These are phyloP conservation scores for Scutellaria baicalensis DNA, from an alignment of 257 asterid species.

Conservation along the genomic window DNA sequence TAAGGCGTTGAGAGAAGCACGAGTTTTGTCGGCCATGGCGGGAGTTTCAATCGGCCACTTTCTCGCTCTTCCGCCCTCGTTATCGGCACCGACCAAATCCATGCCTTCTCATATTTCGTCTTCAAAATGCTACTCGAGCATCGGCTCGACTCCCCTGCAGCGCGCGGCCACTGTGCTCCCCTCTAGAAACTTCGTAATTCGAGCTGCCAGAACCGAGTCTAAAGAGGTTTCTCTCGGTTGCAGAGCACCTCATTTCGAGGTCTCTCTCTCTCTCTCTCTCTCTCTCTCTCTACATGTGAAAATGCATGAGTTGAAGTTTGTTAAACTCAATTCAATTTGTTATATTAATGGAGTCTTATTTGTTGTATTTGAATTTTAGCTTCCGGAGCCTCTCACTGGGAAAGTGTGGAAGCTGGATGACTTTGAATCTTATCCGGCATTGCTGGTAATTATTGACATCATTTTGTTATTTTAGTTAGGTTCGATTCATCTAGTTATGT, in stretches of 20 bases:
- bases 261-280: neutral
- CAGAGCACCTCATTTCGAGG: slow-evolving; percentile 88
- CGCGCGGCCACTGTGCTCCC: slow-evolving; percentile 20
- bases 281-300: neutral
- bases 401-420: slow-evolving; percentile 73
- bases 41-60: slow-evolving; percentile 36
- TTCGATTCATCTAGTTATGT: neutral
- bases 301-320: neutral
- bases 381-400: slow-evolving; percentile 86
- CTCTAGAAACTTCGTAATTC: slow-evolving; percentile 46
- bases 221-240: slow-evolving; percentile 59
- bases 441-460: slow-evolving; percentile 44
- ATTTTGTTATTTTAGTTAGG: neutral
- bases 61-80: slow-evolving; percentile 17
- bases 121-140: slow-evolving; percentile 27
- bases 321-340: neutral
- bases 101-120: slow-evolving; percentile 19
- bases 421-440: slow-evolving; percentile 72
- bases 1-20: slow-evolving; percentile 11
- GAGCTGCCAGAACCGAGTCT: slow-evolving; percentile 84
- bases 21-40: slow-evolving; percentile 39
- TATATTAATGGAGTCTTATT: neutral
- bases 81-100: neutral
- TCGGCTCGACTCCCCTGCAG: slow-evolving; percentile 29
- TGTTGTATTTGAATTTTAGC: slow-evolving; percentile 32